These are phyloP conservation scores for Theileria orientalis DNA, from an alignment of 169 alveolate species.

Conservation along the genomic window DNA sequence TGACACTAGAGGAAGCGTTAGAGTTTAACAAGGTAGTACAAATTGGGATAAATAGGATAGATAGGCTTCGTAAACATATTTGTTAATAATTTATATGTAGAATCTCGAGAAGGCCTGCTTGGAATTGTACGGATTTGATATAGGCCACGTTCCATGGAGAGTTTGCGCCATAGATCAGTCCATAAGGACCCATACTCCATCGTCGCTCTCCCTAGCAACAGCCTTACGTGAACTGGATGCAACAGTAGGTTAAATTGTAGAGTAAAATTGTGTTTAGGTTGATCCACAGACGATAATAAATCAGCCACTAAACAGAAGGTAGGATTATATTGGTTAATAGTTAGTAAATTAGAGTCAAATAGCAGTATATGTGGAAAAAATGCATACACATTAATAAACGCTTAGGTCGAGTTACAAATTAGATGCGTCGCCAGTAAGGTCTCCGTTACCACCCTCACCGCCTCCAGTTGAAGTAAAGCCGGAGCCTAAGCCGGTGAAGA, in stretches of 20 bases:
- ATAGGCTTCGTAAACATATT: no score
- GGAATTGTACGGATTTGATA: neutral
- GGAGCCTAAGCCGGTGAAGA: neutral
- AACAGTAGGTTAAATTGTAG: neutral
- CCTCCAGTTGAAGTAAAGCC: conserved; percentile 4
- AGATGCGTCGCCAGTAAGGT: neutral
- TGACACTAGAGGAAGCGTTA: neutral
- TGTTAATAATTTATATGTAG: conserved; percentile 9
- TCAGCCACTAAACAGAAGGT: conserved; percentile 23
- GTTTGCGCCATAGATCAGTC: conserved; percentile 23
- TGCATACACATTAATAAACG: neutral
- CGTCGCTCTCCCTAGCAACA: conserved; percentile 22
- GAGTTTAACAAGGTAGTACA: conserved; percentile 15
- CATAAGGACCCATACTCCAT: conserved; percentile 9
- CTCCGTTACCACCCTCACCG: neutral
- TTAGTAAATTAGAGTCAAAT: neutral
- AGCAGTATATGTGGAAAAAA: neutral
- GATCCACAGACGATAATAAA: neutral
- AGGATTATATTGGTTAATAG: neutral
- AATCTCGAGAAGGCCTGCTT: conserved; percentile 17
- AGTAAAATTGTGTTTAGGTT: neutral
- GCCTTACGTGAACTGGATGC: conserved; percentile 26
- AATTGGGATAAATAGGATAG: neutral
- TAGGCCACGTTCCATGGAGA: conserved; percentile 12
- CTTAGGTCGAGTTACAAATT: conserved; percentile 2